Evolutionary conservation across 306 rosid genomes (phyloP).

Genomic region (Prinsepia uniflora): DNA sequence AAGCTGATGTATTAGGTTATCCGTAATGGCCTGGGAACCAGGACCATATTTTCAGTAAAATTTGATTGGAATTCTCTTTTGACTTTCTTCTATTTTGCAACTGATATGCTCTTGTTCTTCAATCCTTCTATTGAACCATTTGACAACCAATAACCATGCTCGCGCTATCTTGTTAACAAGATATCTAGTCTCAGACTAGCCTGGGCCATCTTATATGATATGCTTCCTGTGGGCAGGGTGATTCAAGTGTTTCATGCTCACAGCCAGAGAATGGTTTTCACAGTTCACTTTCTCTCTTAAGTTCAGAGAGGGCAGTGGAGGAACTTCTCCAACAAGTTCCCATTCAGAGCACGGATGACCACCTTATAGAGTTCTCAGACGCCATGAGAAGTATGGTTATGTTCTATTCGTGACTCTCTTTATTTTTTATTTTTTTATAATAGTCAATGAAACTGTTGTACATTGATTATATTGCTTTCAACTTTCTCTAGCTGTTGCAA

Average conservation of each 20-base stretch:
- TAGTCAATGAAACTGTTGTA: constrained; percentile 22
- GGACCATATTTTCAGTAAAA: background rate
- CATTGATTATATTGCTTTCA: constrained; percentile 40
- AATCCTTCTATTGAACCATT: background rate
- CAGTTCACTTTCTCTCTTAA: constrained; percentile 54
- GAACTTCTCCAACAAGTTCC: constrained; percentile 69
- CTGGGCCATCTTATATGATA: constrained; percentile 14
- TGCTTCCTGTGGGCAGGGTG: constrained; percentile 50
- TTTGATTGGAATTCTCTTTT: background rate
- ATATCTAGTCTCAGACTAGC: background rate
- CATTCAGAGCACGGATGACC: constrained; percentile 69
- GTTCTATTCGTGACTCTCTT: constrained; percentile 18
- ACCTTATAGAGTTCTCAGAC: constrained; percentile 94
- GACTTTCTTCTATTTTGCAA: background rate
- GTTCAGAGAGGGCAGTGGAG: constrained; percentile 71
- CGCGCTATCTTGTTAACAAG: background rate
- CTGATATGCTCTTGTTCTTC: background rate
- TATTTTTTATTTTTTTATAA: background rate
- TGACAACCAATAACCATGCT: background rate
- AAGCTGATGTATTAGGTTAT: background rate
- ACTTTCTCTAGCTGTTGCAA: constrained; percentile 74
- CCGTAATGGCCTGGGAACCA: background rate
- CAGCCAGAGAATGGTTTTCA: constrained; percentile 60
- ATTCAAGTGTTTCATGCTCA: constrained; percentile 41
- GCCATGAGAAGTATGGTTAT: constrained; percentile 78